Percentiles rank a stretch among this genome's conserved stretches.
Conservation (phyloP, 768 basidiomycete genomes). For the Chalciporus sphaerocephalus region DNA sequence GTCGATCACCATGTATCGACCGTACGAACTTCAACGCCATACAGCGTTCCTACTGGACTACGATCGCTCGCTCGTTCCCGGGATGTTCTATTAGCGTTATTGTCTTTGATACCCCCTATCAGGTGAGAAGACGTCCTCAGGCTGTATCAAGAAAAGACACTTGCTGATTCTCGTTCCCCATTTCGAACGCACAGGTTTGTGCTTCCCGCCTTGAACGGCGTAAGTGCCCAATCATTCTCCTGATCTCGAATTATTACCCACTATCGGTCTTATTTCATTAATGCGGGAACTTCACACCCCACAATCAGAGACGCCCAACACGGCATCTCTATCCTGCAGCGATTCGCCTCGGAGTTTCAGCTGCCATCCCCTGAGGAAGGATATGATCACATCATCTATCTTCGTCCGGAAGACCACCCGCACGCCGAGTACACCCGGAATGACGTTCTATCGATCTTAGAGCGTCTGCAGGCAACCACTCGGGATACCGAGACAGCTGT, state of each 20-base stretch:
- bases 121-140: constrained; percentile 43
- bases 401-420: constrained; percentile 36
- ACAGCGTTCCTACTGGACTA: constrained; percentile 70
- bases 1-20: constrained; percentile 75
- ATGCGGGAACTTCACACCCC: constrained; percentile 69
- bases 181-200: constrained; percentile 47
- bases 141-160: constrained; percentile 1
- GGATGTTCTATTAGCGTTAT: constrained; percentile 65
- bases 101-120: constrained; percentile 73
- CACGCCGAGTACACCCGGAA: constrained; percentile 45
- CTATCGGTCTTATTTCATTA: constrained; percentile 12
- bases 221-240: constrained; percentile 35
- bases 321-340: constrained; percentile 57
- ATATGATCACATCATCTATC: constrained; percentile 51
- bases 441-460: constrained; percentile 50
- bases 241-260: constrained; percentile 6
- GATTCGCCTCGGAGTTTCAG: constrained; percentile 60
- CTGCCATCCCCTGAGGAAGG: constrained; percentile 57
- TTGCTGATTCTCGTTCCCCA: constrained; percentile 13
- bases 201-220: constrained; percentile 55
- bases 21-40: constrained; percentile 68
- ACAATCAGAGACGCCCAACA: constrained; percentile 63
- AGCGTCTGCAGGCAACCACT: constrained; percentile 38
- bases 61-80: constrained; percentile 64
- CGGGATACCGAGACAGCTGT: constrained; percentile 11